Base-by-base conservation (phyloP, 148 eudicot species). In the Salicornia ramosissima region DNA sequence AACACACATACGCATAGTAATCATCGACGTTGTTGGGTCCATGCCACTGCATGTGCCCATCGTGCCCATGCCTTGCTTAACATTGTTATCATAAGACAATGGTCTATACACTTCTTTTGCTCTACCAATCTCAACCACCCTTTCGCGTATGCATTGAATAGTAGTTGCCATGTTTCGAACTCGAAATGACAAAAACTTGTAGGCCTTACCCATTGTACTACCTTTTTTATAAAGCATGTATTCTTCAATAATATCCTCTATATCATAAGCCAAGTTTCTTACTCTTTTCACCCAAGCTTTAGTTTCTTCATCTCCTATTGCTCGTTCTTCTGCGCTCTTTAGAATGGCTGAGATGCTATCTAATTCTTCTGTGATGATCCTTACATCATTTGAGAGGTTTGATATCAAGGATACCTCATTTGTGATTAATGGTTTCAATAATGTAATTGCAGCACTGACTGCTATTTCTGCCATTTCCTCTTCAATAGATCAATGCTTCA, bases 221-320 rank as follows among this genome's bases (percentile, higher is more conserved):
- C 28, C 51, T 34, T 70, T 54, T 15, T 33, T 45, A 5, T 21
- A 46, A 46, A 57, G 58, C 12, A 18, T 30, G n/a, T 54, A 62
- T 34, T 42, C 49, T 24, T 76, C 79, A 36, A 70, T 70, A 39
- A 59, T 74, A 33, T 76, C 79, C 42, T 70, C 74, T 34, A 70
- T 76, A 26, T 76, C 74, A 58, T 45, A 64, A 46, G 74, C 79
- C 34, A 64, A 45, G 21, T 6, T 12, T 50, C 79, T 76, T 5
- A 76, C 74, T 70, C 34, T 64, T 24, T 33, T 70, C 19, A 70
- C 59, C 79, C 79, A 76, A 13, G 43, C 56, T 64, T 70, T 70
- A 1, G 22, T 34, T 0, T n/a, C 65, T 2, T 31, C 51, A 46
- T 76, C 66, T 46, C 30, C 74, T 50, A 54, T 52, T 0, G 70